phyloP scores from a whole-genome alignment of 192 early-diverging fungal genomes.

The Linnemannia schmuckeri region DNA sequence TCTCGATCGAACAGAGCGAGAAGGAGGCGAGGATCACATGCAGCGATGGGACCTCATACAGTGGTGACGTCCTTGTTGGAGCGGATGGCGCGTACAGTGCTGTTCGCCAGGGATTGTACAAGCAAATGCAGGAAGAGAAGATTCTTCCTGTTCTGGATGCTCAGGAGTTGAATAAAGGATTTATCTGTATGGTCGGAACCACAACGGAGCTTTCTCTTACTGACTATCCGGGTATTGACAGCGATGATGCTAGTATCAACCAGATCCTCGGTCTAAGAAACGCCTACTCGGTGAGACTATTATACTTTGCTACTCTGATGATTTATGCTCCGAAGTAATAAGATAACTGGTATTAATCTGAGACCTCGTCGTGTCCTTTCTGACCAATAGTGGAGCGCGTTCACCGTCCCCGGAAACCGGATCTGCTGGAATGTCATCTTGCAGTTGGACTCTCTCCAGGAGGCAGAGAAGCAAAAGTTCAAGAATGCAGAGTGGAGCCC shows the following conservation, averaged over 20 bases:
- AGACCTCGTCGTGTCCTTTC: background rate
- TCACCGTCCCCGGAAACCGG: background rate
- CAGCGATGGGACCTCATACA: slow-evolving; percentile 13
- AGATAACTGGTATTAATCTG: background rate
- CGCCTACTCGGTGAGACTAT: background rate
- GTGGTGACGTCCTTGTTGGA: slow-evolving; percentile 40
- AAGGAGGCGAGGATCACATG: slow-evolving; percentile 33
- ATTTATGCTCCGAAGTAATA: no score
- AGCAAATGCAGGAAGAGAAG: background rate
- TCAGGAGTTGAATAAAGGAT: background rate
- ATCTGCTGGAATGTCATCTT: slow-evolving; percentile 7
- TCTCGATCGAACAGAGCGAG: background rate
- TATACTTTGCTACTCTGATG: background rate
- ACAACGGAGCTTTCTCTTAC: background rate
- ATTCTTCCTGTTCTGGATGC: background rate
- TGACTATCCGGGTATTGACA: background rate
- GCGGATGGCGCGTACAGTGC: slow-evolving; percentile 35
- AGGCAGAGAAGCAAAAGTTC: background rate
- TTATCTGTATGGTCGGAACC: background rate
- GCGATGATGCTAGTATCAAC: background rate
- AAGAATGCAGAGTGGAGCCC: slow-evolving; percentile 9
- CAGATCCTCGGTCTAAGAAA: slow-evolving; percentile 7
- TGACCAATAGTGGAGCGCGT: background rate
- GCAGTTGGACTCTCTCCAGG: background rate
- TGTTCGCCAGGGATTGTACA: slow-evolving; percentile 8